These are phyloP conservation scores for Saturnispora bothae DNA, from an alignment of 805 yeast genomes.

Conservation along the genomic window DNA sequence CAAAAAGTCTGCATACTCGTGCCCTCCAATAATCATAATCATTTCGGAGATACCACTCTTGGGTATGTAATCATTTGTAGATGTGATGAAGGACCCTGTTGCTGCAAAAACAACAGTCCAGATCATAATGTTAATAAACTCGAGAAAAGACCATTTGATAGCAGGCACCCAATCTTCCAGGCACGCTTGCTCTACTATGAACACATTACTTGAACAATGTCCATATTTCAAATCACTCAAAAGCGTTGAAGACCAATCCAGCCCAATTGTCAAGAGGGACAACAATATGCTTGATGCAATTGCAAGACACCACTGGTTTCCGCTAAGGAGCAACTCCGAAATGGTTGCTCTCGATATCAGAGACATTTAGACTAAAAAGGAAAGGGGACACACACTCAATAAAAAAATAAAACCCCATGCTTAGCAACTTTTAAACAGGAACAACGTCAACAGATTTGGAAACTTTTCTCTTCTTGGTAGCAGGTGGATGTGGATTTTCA, in stretches of 20 bases:
- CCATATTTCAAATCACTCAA: slow-evolving; percentile 46
- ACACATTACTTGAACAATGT: slow-evolving; percentile 29
- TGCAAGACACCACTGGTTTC: slow-evolving; percentile 37
- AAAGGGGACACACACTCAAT: not conserved
- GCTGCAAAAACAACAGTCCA: slow-evolving; percentile 31
- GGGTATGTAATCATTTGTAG: slow-evolving; percentile 29
- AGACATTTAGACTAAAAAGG: slow-evolving; percentile 1
- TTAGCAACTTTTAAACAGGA: slow-evolving; percentile 9
- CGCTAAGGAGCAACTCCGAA: slow-evolving; percentile 3
- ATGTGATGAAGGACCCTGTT: slow-evolving; percentile 26
- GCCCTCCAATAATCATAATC: slow-evolving; percentile 58
- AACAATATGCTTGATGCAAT: slow-evolving; percentile 34
- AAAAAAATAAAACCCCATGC: not conserved
- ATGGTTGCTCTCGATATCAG: not conserved
- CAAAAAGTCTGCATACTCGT: slow-evolving; percentile 43
- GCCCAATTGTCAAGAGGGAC: slow-evolving; percentile 38
- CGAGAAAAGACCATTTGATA: not conserved
- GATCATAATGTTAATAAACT: slow-evolving; percentile 24
- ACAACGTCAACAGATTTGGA: slow-evolving; percentile 17
- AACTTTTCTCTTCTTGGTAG: slow-evolving; percentile 13
- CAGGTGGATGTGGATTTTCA: not conserved
- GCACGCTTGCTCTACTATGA: slow-evolving; percentile 26
- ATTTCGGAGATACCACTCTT: slow-evolving; percentile 69
- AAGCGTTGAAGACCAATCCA: slow-evolving; percentile 41
- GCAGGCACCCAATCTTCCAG: slow-evolving; percentile 19